Evolutionary conservation across 768 basidiomycete species (phyloP), one percentile per base, ranked within the genome.

Genomic region (Cyathus striatus): DNA sequence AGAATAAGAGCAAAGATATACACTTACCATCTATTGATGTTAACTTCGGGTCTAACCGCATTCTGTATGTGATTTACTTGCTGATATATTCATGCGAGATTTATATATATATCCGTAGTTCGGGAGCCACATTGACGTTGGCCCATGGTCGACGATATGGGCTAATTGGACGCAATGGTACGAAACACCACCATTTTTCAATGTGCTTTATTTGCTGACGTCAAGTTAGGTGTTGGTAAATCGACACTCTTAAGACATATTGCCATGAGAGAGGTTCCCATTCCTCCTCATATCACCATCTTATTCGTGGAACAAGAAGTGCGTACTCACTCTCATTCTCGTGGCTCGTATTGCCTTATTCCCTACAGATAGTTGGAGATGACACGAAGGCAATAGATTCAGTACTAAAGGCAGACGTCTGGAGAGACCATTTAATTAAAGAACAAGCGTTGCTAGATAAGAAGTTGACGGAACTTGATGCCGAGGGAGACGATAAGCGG

Each of bases 381-480:
- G 93, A 94, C 50, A 98, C 93, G 0, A 69, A 71, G 1, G 96
- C 96, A 2, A 73, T 99, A 33, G 88, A 93, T 17, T 93, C 94
- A 1, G 96, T 99, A 17, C 74, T 99, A n/a, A 92, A 94, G 61
- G 96, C 96, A n/a, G 96, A 99, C 58, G 96, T 99, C 23, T 98
- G 96, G 92, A 76, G 95, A 59, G 93, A 95, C 55, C 87, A 90
- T 50, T 72, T 97, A 14, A 64, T 96, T 39, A 86, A 82, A 43
- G 92, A 99, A 56, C 94, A 98, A 62, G 65, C 65, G 0, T 64
- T 72, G 17, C 69, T 97, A 35, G 93, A 94, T 54, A 75, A 75
- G 0, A 76, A 78, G 48, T 75, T 98, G 2, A 63, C 77, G 0
- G 78, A 75, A 46, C 72, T 95, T 10, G 92, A 96, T 45, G 61